Evolutionary conservation across 2,329 filamentous ascomycete species (phyloP).

Genomic region (Arthroderma uncinatum): DNA sequence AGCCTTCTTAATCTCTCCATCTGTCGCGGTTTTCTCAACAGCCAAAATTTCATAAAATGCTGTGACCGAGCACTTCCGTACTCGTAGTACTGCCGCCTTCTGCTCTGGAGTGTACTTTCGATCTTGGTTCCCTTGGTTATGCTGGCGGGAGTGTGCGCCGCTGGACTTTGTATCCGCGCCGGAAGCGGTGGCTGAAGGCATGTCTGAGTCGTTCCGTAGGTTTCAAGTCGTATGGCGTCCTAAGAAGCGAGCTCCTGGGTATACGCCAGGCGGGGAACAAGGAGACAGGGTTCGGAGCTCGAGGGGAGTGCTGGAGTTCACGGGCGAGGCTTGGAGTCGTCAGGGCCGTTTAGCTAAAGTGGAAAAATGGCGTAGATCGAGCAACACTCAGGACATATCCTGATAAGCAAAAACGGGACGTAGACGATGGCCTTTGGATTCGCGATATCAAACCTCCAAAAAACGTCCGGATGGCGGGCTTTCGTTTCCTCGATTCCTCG

Average conservation of each 20-base stretch:
- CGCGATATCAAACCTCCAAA: not conserved
- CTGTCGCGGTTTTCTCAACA: constrained; percentile 55
- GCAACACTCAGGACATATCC: not conserved
- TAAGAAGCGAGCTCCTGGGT: not conserved
- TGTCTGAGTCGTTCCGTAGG: constrained; percentile 12
- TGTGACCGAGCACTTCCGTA: constrained; percentile 70
- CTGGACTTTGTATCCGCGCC: constrained; percentile 35
- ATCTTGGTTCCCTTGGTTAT: constrained; percentile 42
- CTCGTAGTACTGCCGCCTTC: constrained; percentile 79
- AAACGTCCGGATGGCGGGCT: not conserved
- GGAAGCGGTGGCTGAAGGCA: constrained; percentile 37
- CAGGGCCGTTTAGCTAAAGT: too few relatives aligned
- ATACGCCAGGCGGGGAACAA: too few relatives aligned
- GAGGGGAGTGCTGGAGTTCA: too few relatives aligned
- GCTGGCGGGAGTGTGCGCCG: constrained; percentile 36
- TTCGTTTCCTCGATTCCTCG: not conserved
- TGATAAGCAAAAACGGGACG: not conserved
- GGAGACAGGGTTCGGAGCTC: too few relatives aligned
- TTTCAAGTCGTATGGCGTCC: not conserved
- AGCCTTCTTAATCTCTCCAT: constrained; percentile 90
- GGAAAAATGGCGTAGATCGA: not conserved
- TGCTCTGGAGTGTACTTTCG: constrained; percentile 73
- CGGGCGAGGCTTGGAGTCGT: too few relatives aligned
- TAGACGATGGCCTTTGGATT: not conserved
- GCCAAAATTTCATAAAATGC: constrained; percentile 94